Evolutionary conservation across 257 asterid species (phyloP).

Genomic region (Schizonepeta tenuifolia): DNA sequence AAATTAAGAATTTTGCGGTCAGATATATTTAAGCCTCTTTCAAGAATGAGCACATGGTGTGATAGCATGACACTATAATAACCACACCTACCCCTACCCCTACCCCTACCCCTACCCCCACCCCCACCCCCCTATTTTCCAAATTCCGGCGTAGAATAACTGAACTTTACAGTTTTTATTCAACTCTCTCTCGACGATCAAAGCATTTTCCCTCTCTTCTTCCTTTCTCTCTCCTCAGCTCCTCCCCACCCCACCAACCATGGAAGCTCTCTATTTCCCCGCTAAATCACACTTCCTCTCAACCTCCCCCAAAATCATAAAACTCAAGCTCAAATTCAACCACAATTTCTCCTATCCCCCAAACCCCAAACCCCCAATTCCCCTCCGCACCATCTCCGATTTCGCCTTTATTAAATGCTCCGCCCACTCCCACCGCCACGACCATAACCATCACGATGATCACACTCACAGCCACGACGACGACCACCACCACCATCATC

Average conservation of each 20-base stretch:
- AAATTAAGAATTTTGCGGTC: background rate
- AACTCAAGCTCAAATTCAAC: constrained; percentile 39
- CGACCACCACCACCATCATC: constrained; percentile 35
- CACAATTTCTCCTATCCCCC: background rate
- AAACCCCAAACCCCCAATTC: constrained; percentile 28
- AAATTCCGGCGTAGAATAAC: background rate
- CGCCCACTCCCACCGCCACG: constrained; percentile 30
- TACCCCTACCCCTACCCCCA: background rate
- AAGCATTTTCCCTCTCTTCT: background rate
- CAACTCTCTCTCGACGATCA: background rate
- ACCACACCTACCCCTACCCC: constrained; percentile 40
- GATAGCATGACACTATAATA: constrained; percentile 25
- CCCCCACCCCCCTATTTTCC: background rate
- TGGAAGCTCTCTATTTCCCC: constrained; percentile 50
- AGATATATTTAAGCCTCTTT: too few species aligned
- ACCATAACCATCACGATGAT: constrained; percentile 31
- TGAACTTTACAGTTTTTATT: background rate
- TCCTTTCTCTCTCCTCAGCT: background rate
- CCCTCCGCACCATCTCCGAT: constrained; percentile 25
- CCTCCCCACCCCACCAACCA: constrained; percentile 2
- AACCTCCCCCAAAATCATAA: constrained; percentile 34
- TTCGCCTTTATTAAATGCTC: constrained; percentile 44
- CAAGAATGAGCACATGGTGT: constrained; percentile 39
- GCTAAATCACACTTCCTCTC: constrained; percentile 34
- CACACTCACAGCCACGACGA: constrained; percentile 25